Evolutionary conservation across 2,329 filamentous ascomycete genomes (phyloP).

Genomic region (Allantophomopsis lycopodina): DNA sequence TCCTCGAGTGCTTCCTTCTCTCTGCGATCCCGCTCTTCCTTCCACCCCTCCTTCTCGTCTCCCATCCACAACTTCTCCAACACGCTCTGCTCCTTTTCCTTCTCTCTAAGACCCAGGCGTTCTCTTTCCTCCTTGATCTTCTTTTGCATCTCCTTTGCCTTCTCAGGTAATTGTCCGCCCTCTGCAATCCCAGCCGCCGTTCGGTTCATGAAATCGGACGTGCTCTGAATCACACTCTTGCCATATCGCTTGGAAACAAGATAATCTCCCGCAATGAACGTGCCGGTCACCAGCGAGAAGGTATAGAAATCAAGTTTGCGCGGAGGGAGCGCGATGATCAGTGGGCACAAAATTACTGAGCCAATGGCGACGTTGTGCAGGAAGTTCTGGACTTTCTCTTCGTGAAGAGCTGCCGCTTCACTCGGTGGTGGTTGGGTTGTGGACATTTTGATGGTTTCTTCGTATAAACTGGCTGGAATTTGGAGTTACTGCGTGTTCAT

Average conservation of each 20-base stretch:
- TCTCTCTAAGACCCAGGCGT: conserved; percentile 1
- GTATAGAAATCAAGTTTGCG: conserved; percentile 50
- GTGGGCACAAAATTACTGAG: conserved; percentile 35
- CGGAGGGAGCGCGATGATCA: conserved; percentile 40
- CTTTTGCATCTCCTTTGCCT: conserved; percentile 10
- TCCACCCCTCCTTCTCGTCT: conserved; percentile 27
- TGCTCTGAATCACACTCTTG: conserved; percentile 3
- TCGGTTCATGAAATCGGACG: conserved; percentile 8
- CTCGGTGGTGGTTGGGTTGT: no score
- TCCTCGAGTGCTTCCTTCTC: conserved; percentile 19
- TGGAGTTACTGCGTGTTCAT: no score
- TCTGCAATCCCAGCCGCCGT: conserved; percentile 1
- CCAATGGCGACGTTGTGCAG: conserved; percentile 22
- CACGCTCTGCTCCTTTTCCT: conserved; percentile 12
- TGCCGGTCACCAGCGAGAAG: conserved; percentile 30
- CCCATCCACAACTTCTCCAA: conserved; percentile 44
- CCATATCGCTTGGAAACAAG: conserved; percentile 15
- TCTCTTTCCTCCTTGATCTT: conserved; percentile 9
- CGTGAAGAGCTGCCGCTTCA: no score
- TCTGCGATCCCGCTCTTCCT: conserved; percentile 17
- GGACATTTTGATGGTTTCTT: no score
- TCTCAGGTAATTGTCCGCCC: conserved; percentile 5
- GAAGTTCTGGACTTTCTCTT: background rate
- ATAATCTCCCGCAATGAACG: conserved; percentile 15
- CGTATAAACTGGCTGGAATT: no score